These are phyloP conservation scores for Pleomassaria siparia DNA, from an alignment of 2,329 filamentous ascomycete species.

Conservation along the genomic window DNA sequence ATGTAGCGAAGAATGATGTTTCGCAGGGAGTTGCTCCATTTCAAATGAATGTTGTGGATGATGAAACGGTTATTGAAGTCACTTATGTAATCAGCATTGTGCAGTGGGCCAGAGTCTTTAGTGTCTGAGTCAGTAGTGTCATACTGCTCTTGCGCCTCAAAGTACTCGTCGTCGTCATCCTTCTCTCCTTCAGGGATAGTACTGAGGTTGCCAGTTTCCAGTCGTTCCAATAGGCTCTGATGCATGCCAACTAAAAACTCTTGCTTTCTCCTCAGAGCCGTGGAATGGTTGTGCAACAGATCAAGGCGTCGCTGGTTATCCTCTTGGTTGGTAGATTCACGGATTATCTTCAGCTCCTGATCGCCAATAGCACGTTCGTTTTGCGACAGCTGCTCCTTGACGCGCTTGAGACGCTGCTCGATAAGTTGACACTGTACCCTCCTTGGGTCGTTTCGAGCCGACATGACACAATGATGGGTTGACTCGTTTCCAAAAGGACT, in stretches of 20 bases:
- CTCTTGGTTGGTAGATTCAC: constrained; percentile 56
- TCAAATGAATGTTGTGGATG: constrained; percentile 94
- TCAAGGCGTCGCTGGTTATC: constrained; percentile 59
- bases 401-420: constrained; percentile 73
- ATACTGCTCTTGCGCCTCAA: constrained; percentile 57
- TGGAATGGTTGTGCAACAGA: constrained; percentile 57
- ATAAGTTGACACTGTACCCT: constrained; percentile 86
- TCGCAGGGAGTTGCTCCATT: constrained; percentile 95
- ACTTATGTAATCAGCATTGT: constrained; percentile 79
- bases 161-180: constrained; percentile 48
- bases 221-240: constrained; percentile 57
- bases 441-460: constrained; percentile 70
- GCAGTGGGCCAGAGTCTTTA: constrained; percentile 63
- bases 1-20: constrained; percentile 98
- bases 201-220: constrained; percentile 59
- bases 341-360: constrained; percentile 65
- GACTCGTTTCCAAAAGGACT: constrained; percentile 92
- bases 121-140: constrained; percentile 48
- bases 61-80: constrained; percentile 99
- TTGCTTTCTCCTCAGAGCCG: constrained; percentile 59
- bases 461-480: constrained; percentile 95
- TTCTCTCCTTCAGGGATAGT: constrained; percentile 47
- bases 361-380: constrained; percentile 75
- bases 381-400: constrained; percentile 74
- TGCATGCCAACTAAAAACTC: constrained; percentile 62